phyloP scores from a whole-genome alignment of 1,284 basidiomycete species.

The Ganoderma sinense region DNA sequence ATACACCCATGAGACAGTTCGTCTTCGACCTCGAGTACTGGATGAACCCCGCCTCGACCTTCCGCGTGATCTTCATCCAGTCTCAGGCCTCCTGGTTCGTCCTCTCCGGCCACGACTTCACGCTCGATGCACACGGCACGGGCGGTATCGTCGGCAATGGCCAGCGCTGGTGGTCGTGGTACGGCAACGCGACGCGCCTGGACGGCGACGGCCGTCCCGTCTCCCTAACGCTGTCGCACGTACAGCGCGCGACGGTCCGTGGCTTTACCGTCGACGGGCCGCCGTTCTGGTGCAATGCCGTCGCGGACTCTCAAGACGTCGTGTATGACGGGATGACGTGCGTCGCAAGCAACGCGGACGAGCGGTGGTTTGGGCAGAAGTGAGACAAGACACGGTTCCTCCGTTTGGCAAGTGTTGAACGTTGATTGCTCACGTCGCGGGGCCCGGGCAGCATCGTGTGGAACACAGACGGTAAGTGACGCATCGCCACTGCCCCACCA shows the following conservation, averaged over 20 bases:
- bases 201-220: conserved; percentile 73
- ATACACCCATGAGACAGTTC: conserved; percentile 47
- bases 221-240: conserved; percentile 61
- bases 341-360: conserved; percentile 68
- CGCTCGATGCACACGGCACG: conserved; percentile 62
- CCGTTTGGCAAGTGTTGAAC: background rate
- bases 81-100: conserved; percentile 75
- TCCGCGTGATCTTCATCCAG: conserved; percentile 70
- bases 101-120: conserved; percentile 64
- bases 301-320: conserved; percentile 61
- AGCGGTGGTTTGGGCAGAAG: conserved; percentile 57
- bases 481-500: background rate
- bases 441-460: conserved; percentile 56
- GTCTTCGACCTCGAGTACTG: conserved; percentile 66
- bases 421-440: background rate
- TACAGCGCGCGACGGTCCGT: conserved; percentile 52
- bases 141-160: conserved; percentile 76
- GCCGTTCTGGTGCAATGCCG: conserved; percentile 72
- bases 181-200: conserved; percentile 49
- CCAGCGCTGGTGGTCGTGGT: conserved; percentile 59
- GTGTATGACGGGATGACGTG: conserved; percentile 67
- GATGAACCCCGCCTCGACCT: conserved; percentile 63
- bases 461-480: conserved; percentile 63
- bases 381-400: conserved; percentile 39
- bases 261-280: conserved; percentile 65